Base-by-base conservation (phyloP, 805 yeast genomes). In the Saccharomycopsis guyanensis region DNA sequence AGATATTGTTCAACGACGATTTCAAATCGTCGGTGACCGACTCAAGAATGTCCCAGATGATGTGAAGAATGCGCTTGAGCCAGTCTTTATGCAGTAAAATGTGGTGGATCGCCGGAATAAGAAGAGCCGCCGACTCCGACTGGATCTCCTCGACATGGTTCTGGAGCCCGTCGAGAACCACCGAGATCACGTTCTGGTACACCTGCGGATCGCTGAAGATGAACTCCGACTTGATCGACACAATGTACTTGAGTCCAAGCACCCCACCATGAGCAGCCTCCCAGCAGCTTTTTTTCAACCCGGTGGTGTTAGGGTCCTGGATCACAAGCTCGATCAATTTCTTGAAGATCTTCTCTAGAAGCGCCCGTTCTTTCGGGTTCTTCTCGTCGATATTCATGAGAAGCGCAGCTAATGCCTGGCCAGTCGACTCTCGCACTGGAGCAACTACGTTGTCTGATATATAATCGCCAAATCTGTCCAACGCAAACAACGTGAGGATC, bases 231-330 rank as follows among this genome's bases (percentile, higher is more conserved):
- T 95, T 73, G 3, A 91, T 87, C 50, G 95, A 82, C 8, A 91
- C 98, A 55, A 93, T 81, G 63, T 93, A 93, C 43, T 95, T 71
- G 43, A 93, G 69, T 0, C 97, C 98, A 10, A 93, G 73, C 81
- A 93, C 80, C 41, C 97, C 99, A 55, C 97, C 98, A 68, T 93
- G 98, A 49, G 93, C 85, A 2, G 96, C 97, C 60, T 94, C 97
- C 98, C 98, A 93, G 46, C 88, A 74, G 2, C 18, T 20, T 15
- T 66, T 58, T 38, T 72, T 66, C 10, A 69, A 62, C 1, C 68
- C 77, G 19, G 75, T 56, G 55, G 60, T 36, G 48, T 48, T 43
- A 3, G 66, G 57, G 37, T 72, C 70, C 60, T 91, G 97, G 40
- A 82, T 63, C 1, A 89, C 87, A 43, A 93, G 66, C 37, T 75